Base-by-base conservation (phyloP, 805 yeast genomes). In the Wickerhamiella australiensis region DNA sequence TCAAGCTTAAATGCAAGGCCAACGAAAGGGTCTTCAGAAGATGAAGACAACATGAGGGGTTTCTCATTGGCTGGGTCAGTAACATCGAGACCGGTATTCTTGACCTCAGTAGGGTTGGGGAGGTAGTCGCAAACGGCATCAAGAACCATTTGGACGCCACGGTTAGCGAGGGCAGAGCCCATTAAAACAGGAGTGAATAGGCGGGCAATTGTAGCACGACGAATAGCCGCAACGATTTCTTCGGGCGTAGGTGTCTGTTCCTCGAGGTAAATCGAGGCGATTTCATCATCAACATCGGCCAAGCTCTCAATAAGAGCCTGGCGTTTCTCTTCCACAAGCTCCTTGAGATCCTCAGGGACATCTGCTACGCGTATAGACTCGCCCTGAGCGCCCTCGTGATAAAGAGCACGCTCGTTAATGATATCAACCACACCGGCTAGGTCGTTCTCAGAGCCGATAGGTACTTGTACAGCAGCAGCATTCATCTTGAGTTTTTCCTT, bases 1-100 rank as follows among this genome's bases (percentile, higher is more conserved):
- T 92, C 99, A 57, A 92, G 79, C 71, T 92, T 92, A 78, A 92
- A 92, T n/a, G 99, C 99, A 53, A 92, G 75, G 44, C 96, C 96
- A 51, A 92, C 94, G 61, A 92, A 85, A 35, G 96, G 95, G 57
- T 79, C 77, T 50, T 72, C 62, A 17, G 79, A 69, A 20, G 88
- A 74, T 40, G 97, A 94, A 37, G 78, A 69, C 59, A 92, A 71
- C 56, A 78, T 77, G 40, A 92, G 79, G 43, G 86, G 80, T 22
- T 72, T 70, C 65, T 82, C 94, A 25, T 71, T 71, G 33, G 76
- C 67, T 13, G 53, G 37, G 42, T 76, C 65, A 50, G 82, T 68
- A 42, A 60, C 53, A 63, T 92, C 96, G 52, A 92, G 74, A 44
- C 94, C 98, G 35, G 84, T 82, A 69, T 92, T 92, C 61, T 85